phyloP scores from a whole-genome alignment of 345 rosid species.

The Salix brachista region DNA sequence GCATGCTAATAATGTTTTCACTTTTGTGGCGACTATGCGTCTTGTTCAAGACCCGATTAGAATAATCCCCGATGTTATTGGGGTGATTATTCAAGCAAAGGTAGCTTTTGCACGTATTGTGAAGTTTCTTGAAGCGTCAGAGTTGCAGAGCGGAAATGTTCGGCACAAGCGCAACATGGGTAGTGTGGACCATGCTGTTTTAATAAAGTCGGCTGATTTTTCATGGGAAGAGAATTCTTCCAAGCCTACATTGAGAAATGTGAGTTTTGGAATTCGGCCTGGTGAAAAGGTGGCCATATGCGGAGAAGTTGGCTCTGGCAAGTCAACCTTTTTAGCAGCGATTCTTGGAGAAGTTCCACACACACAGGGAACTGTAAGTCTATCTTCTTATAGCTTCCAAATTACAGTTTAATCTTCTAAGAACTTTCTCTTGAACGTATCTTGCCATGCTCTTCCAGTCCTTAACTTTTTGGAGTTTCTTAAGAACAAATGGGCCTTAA shows the following conservation, averaged over 20 bases:
- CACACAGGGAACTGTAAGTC: constrained; percentile 63
- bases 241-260: constrained; percentile 58
- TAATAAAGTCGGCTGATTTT: constrained; percentile 57
- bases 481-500: neutral
- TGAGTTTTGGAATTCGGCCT: constrained; percentile 48
- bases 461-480: neutral
- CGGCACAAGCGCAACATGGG: constrained; percentile 31
- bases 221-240: constrained; percentile 69
- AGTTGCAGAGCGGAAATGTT: constrained; percentile 56
- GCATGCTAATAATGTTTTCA: constrained; percentile 79
- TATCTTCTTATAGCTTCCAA: neutral
- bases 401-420: neutral
- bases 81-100: constrained; percentile 79
- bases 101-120: constrained; percentile 77
- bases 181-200: constrained; percentile 30
- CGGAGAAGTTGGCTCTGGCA: constrained; percentile 97
- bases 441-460: neutral
- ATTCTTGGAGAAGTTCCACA: constrained; percentile 85
- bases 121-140: constrained; percentile 82
- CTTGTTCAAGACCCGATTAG: constrained; percentile 87
- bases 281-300: constrained; percentile 84
- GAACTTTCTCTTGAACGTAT: neutral
- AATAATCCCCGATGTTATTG: constrained; percentile 79
- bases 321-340: constrained; percentile 85
- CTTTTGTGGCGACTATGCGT: constrained; percentile 85